Evolutionary conservation across 108 stramenopile species (phyloP).

Genomic region (Hondaea fermentalgiana): DNA sequence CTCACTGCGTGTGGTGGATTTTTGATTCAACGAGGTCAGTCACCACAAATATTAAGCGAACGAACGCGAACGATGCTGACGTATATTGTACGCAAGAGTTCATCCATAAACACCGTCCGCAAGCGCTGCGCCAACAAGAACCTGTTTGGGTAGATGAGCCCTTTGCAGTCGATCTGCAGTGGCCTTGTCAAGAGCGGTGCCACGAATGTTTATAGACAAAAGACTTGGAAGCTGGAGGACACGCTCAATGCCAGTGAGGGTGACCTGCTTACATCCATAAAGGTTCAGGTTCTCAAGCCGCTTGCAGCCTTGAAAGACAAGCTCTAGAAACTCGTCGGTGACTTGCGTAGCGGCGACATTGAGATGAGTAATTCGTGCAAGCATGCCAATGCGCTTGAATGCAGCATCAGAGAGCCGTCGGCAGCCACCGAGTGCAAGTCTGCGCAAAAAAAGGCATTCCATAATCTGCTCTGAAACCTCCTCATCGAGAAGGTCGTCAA

Average conservation of each 20-base stretch:
- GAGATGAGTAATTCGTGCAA: not conserved
- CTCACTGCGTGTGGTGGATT: too few relatives aligned
- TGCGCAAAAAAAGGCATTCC: not conserved
- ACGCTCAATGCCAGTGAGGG: not conserved
- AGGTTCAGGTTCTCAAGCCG: not conserved
- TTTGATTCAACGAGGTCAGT: too few relatives aligned
- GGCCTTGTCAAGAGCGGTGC: not conserved
- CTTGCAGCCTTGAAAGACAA: not conserved
- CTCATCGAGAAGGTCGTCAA: not conserved
- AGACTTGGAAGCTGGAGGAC: not conserved
- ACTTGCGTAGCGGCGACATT: not conserved
- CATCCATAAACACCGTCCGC: not conserved
- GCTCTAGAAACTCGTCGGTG: not conserved
- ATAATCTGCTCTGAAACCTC: not conserved
- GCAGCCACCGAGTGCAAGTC: not conserved
- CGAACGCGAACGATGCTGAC: too few relatives aligned
- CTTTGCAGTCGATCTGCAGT: not conserved
- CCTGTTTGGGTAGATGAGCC: not conserved
- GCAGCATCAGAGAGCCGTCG: not conserved
- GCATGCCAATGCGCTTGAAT: not conserved
- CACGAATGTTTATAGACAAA: not conserved
- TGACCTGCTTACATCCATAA: not conserved
- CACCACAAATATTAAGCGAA: too few relatives aligned
- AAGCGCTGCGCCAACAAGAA: not conserved
- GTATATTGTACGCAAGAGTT: not conserved